These are phyloP conservation scores for Poa pratensis DNA, from an alignment of 176 grass and related monocot species.

Conservation along the genomic window DNA sequence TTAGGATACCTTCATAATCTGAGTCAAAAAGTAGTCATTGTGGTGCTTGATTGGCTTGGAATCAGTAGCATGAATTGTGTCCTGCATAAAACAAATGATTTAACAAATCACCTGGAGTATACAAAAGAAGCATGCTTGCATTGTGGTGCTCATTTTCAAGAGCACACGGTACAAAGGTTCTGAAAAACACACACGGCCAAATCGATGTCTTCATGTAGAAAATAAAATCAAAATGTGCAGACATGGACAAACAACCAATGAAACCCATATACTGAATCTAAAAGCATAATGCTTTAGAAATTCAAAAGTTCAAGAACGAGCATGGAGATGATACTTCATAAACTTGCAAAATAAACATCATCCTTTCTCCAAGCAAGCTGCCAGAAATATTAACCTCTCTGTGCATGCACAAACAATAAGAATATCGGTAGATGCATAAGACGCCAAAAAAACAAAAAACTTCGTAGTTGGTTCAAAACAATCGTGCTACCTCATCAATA, in stretches of 20 bases:
- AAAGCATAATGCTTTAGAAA: not conserved
- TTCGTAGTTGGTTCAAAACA: not conserved
- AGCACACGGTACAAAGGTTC: not conserved
- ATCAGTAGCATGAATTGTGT: slow-evolving; percentile 79
- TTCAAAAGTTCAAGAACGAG: not conserved
- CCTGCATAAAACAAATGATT: slow-evolving; percentile 47
- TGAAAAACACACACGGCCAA: not conserved
- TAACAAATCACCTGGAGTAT: slow-evolving; percentile 15
- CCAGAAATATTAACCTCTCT: not conserved
- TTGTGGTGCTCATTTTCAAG: not conserved
- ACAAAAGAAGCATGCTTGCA: not conserved
- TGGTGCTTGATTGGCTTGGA: slow-evolving; percentile 70
- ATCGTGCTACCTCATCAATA: slow-evolving; percentile 67
- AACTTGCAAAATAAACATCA: slow-evolving; percentile 1
- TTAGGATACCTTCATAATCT: slow-evolving; percentile 80
- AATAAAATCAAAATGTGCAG: too few relatives aligned
- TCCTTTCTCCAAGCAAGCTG: not conserved
- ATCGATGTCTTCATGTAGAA: not conserved
- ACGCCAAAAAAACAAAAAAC: not conserved
- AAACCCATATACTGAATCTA: not conserved
- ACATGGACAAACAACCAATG: not conserved
- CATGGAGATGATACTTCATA: not conserved
- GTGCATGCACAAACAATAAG: not conserved
- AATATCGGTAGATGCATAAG: not conserved
- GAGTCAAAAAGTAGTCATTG: slow-evolving; percentile 84